Percentiles rank a stretch among this genome's conserved stretches.
phyloP scores from a whole-genome alignment of 2,329 filamentous ascomycete species.

The Colletotrichum magnum region DNA sequence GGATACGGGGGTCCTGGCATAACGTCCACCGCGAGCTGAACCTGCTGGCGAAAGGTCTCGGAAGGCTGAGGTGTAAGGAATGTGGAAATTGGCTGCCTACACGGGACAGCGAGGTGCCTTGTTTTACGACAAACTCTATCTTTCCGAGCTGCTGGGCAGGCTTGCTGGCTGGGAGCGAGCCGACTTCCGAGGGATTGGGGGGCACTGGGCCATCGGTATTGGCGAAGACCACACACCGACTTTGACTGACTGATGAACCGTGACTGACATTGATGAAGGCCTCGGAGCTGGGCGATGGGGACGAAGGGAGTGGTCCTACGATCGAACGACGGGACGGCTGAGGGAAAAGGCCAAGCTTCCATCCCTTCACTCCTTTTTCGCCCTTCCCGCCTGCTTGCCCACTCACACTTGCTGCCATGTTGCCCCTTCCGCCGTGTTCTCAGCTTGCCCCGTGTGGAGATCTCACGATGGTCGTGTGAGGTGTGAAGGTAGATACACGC shows the following conservation, averaged over 20 bases:
- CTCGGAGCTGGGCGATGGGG: background rate
- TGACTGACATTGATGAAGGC: background rate
- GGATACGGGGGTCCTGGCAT: slow-evolving; percentile 18
- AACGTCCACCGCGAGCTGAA: slow-evolving; percentile 19
- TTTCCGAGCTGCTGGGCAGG: slow-evolving; percentile 27
- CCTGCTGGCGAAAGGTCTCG: background rate
- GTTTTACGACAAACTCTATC: slow-evolving; percentile 40
- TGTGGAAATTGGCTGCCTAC: slow-evolving; percentile 37
- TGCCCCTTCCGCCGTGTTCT: slow-evolving; percentile 7
- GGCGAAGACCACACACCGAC: background rate
- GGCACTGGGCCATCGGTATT: background rate
- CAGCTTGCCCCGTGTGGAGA: slow-evolving; percentile 9
- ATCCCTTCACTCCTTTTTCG: slow-evolving; percentile 23
- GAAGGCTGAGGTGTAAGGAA: slow-evolving; percentile 11
- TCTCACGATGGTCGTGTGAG: too few species aligned
- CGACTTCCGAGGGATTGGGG: slow-evolving; percentile 32
- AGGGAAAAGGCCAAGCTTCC: slow-evolving; percentile 18
- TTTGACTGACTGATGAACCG: background rate
- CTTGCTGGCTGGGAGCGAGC: slow-evolving; percentile 29
- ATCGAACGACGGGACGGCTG: slow-evolving; percentile 8
- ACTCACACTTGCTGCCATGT: background rate
- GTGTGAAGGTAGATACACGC: background rate
- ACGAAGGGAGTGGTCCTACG: slow-evolving; percentile 31
- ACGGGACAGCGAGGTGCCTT: slow-evolving; percentile 36
- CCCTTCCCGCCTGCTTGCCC: slow-evolving; percentile 31